Percentiles rank a stretch among this genome's conserved stretches.
Evolutionary conservation across 108 stramenopile species (phyloP).

Genomic region (Pseudonitzschia multiseries): DNA sequence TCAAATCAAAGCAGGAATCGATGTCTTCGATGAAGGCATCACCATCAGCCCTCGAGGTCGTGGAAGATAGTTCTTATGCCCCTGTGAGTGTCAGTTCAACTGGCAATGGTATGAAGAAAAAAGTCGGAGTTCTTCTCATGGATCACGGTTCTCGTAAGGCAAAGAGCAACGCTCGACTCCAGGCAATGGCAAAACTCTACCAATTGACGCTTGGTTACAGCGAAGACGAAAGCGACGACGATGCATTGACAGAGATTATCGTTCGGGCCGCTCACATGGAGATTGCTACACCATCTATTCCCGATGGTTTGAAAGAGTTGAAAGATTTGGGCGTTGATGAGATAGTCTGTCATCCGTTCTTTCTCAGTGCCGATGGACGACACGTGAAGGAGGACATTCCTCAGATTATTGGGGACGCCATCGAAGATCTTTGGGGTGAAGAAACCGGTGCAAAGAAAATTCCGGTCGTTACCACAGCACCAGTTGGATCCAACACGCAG

Average conservation of each 20-base stretch:
- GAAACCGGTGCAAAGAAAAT: constrained; percentile 6
- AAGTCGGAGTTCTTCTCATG: constrained; percentile 85
- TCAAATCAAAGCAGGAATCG: not conserved
- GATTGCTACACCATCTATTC: constrained; percentile 81
- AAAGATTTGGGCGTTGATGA: constrained; percentile 53
- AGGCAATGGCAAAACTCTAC: constrained; percentile 70
- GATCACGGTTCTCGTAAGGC: constrained; percentile 88
- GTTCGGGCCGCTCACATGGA: constrained; percentile 93
- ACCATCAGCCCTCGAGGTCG: constrained; percentile 8
- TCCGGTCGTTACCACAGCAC: constrained; percentile 48
- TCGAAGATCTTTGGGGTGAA: constrained; percentile 35
- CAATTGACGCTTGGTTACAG: constrained; percentile 35
- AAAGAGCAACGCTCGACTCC: constrained; percentile 75
- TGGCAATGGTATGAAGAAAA: constrained; percentile 13
- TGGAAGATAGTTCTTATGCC: not conserved
- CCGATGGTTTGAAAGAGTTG: constrained; percentile 61
- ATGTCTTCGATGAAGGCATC: constrained; percentile 5
- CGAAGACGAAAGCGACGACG: constrained; percentile 13
- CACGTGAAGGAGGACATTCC: constrained; percentile 91
- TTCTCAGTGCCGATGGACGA: constrained; percentile 79
- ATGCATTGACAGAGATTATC: constrained; percentile 17
- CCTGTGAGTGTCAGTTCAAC: not conserved
- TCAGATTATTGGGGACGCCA: constrained; percentile 69
- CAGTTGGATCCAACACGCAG: constrained; percentile 52
- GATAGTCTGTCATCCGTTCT: constrained; percentile 91